phyloP scores from a whole-genome alignment of 1,284 basidiomycete species.

The Trametes polyzona region DNA sequence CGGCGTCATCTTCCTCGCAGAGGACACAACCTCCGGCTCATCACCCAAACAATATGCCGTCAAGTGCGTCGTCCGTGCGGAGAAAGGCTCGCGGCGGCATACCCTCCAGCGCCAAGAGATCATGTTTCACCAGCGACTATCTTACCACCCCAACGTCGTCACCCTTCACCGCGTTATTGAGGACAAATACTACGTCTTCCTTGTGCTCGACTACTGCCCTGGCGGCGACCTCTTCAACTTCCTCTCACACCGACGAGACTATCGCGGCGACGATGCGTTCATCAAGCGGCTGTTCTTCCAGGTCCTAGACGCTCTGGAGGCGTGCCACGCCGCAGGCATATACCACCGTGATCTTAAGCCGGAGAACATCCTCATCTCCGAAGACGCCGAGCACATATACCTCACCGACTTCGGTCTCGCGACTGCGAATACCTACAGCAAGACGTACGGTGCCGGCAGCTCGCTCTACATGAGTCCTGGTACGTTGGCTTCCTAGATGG shows the following conservation, averaged over 20 bases:
- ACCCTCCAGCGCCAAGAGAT: constrained; percentile 52
- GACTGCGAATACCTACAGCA: constrained; percentile 50
- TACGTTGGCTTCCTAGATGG: constrained; percentile 12
- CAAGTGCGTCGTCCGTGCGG: constrained; percentile 35
- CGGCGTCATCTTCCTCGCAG: constrained; percentile 90
- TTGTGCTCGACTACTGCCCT: constrained; percentile 68
- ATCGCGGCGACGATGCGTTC: constrained; percentile 29
- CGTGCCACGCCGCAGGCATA: constrained; percentile 62
- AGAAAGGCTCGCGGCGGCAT: constrained; percentile 40
- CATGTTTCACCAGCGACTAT: constrained; percentile 54
- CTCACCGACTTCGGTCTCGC: constrained; percentile 75
- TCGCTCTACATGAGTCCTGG: constrained; percentile 67
- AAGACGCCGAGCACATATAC: constrained; percentile 45
- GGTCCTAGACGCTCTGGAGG: constrained; percentile 65
- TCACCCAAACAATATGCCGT: constrained; percentile 34
- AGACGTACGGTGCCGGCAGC: constrained; percentile 54
- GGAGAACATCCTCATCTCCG: constrained; percentile 68
- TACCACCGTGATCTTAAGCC: constrained; percentile 78
- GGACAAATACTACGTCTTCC: constrained; percentile 56
- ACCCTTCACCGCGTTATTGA: constrained; percentile 68
- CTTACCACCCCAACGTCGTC: constrained; percentile 53
- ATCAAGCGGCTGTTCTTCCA: constrained; percentile 52
- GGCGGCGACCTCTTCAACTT: constrained; percentile 36
- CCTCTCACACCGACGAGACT: constrained; percentile 25
- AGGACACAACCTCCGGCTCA: constrained; percentile 49